Percentiles rank a stretch among this genome's conserved stretches.
Evolutionary conservation across 805 yeast genomes (phyloP).

Genomic region (Lipomyces sp.): DNA sequence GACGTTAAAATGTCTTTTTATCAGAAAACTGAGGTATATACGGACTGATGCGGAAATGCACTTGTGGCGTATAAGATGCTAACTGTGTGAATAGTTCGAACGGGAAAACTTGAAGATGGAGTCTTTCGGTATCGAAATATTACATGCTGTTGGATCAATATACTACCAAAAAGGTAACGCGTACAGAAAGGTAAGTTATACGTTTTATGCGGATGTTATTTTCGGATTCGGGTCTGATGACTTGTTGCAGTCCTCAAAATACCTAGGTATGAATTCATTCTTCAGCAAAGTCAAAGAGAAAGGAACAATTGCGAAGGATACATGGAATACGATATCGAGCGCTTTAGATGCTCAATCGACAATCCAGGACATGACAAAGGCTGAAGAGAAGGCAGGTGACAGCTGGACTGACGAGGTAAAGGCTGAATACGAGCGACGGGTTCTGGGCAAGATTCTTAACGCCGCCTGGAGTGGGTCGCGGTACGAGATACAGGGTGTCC

Average conservation of each 20-base stretch:
- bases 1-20: constrained; percentile 68
- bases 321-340: constrained; percentile 76
- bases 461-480: constrained; percentile 96
- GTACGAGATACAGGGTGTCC: constrained; percentile 78
- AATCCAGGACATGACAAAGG: constrained; percentile 72
- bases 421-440: constrained; percentile 77
- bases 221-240: constrained; percentile 43
- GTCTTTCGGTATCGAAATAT: constrained; percentile 88
- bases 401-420: constrained; percentile 62
- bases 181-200: constrained; percentile 65
- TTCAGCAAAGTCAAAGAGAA: constrained; percentile 81
- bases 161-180: constrained; percentile 78
- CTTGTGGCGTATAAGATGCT: neutral
- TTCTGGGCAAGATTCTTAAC: constrained; percentile 87
- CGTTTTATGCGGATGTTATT: neutral
- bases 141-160: constrained; percentile 76
- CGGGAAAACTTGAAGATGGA: constrained; percentile 92
- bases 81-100: constrained; percentile 50
- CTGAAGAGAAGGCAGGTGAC: constrained; percentile 66
- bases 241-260: constrained; percentile 65
- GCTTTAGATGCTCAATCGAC: constrained; percentile 88
- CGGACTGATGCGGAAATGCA: too few species aligned
- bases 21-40: constrained; percentile 60
- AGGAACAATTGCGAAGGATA: constrained; percentile 80
- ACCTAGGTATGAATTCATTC: constrained; percentile 85